Base-by-base conservation (phyloP, 768 basidiomycete species). In the Butyriboletus loyo region DNA sequence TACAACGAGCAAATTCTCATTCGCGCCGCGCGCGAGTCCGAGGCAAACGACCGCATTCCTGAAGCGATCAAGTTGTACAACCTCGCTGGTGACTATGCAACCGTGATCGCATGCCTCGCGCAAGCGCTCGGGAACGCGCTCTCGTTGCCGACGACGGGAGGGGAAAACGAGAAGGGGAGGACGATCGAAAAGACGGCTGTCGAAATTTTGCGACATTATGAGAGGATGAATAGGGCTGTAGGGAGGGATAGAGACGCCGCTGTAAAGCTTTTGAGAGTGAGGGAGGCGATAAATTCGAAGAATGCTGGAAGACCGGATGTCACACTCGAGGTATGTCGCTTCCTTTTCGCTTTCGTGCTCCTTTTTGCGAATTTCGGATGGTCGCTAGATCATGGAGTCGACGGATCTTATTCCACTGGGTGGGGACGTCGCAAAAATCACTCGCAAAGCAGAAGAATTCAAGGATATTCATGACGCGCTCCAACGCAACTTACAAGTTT, bases 41-140 rank as follows among this genome's bases (percentile, higher is more conserved):
- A 92, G 63, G 81, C 87, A 49, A 93, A 93, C 62, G 86, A 92
- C 62, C 87, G 89, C 30, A 78, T 90, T 35, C 79, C 86, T 2
- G 93, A 98, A 67, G 93, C 94, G 3, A 93, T 98, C 74, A 92
- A 94, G 66, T 75, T 99, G 39, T 98, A 93, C 74, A 95, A 98
- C 72, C 83, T 98, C 34, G 95, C 95, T 1, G 90, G 91, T 31
- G 89, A 95, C 57, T 93, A 94, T 66, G 73, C 80, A 14, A 92
- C 90, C 24, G 96, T 98, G 49, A 82, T 98, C 37, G 78, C 84
- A 7, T 91, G 90, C 48, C 86, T 98, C 32, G 92, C 92, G 14
- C 83, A 85, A 50, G 91, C 92, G 2, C 78, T 99, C 2, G 92
- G 94, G 15, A 88, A 86, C 63, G 87, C 89, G 0, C 77, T 98